Evolutionary conservation across 202 grass and related monocot genomes (phyloP).

Genomic region (Panicum hallii): DNA sequence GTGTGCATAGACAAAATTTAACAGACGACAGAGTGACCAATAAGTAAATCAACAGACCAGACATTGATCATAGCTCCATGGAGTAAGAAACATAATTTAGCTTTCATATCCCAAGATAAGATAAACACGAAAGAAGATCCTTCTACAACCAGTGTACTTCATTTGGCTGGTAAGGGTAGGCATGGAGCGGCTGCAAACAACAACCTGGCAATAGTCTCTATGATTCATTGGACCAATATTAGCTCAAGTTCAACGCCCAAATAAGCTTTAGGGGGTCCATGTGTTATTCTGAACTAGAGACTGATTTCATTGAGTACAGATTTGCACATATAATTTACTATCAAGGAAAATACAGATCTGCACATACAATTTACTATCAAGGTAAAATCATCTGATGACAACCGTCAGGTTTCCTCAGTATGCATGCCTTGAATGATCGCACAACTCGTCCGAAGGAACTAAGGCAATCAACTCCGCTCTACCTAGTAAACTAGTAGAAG

Average conservation of each 20-base stretch:
- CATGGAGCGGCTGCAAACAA: background rate
- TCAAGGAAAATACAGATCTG: conserved; percentile 42
- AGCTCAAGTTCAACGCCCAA: conserved; percentile 8
- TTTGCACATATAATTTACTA: conserved; percentile 32
- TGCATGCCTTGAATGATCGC: conserved; percentile 43
- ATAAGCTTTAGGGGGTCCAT: background rate
- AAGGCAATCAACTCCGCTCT: conserved; percentile 39
- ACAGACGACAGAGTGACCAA: background rate
- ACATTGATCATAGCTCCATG: background rate
- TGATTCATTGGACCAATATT: conserved; percentile 11
- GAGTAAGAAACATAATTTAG: background rate
- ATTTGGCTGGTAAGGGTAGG: conserved; percentile 11
- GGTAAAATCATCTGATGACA: conserved; percentile 43
- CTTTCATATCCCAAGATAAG: background rate
- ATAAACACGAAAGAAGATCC: background rate
- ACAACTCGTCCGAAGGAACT: conserved; percentile 42
- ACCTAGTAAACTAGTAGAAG: conserved; percentile 45
- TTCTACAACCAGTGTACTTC: background rate
- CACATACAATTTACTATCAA: conserved; percentile 39
- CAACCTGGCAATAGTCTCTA: background rate
- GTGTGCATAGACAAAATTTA: background rate
- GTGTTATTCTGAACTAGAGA: conserved; percentile 20
- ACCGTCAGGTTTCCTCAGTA: conserved; percentile 35
- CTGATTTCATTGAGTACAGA: conserved; percentile 41
- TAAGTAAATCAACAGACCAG: conserved; percentile 16